Evolutionary conservation across 2,329 filamentous ascomycete genomes (phyloP).

Genomic region (Neonectria ditissima): DNA sequence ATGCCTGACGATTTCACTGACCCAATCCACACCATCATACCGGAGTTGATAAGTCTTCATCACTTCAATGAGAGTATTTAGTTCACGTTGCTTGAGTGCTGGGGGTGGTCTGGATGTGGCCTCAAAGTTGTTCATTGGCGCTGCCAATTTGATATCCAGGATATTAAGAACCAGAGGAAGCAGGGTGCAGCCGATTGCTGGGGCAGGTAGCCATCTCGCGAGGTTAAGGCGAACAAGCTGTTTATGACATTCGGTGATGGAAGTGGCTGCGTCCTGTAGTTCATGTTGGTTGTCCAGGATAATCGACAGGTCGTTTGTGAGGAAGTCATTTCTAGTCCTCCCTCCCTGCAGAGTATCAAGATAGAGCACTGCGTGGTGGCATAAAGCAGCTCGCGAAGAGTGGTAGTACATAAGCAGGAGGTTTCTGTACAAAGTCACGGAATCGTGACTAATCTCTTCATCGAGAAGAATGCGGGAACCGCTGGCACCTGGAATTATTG

Average conservation of each 20-base stretch:
- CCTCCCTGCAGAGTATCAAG: neutral
- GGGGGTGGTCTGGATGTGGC: neutral
- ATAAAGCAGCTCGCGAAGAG: neutral
- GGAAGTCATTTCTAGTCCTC: neutral
- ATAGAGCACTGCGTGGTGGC: neutral
- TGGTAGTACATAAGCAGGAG: conserved; percentile 4
- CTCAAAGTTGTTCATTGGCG: neutral
- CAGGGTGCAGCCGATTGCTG: conserved; percentile 2
- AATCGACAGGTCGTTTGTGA: neutral
- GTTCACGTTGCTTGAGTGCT: neutral
- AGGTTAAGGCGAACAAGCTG: conserved; percentile 2
- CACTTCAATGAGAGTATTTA: conserved; percentile 3
- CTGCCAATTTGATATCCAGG: neutral
- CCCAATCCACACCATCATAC: conserved; percentile 2
- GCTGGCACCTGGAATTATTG: neutral
- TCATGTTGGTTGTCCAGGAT: conserved; percentile 1
- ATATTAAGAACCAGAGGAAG: conserved; percentile 1
- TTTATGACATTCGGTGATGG: neutral
- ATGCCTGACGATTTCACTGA: neutral
- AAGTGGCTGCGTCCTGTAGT: neutral
- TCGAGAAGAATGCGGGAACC: neutral
- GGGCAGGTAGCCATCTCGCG: neutral
- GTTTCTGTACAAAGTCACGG: neutral
- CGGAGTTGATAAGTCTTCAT: conserved; percentile 4
- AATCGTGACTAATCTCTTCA: neutral